These are phyloP conservation scores for Borealophlyctis nickersoniae DNA, from an alignment of 192 early-diverging fungal species.

Conservation along the genomic window DNA sequence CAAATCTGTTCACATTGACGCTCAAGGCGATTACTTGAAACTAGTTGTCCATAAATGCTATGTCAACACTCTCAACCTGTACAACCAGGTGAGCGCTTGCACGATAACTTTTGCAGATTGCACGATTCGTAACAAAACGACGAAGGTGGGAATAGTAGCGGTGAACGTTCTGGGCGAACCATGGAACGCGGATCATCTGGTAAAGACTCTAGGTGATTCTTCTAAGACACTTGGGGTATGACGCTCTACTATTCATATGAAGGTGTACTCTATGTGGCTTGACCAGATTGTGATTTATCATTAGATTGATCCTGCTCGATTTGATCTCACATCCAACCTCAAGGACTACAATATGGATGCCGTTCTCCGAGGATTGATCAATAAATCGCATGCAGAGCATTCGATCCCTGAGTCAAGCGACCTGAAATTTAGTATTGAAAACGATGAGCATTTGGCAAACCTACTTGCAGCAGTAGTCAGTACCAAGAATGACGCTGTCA, in stretches of 20 bases:
- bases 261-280: no score
- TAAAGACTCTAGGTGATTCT: constrained; percentile 13
- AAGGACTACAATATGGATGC: constrained; percentile 26
- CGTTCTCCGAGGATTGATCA: constrained; percentile 28
- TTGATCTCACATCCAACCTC: no score
- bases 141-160: constrained; percentile 60
- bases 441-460: constrained; percentile 36
- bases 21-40: constrained; percentile 64
- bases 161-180: constrained; percentile 61
- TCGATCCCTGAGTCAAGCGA: constrained; percentile 19
- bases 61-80: constrained; percentile 68
- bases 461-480: constrained; percentile 38
- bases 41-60: constrained; percentile 67
- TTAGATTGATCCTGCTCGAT: no score
- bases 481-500: constrained; percentile 58
- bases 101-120: neutral
- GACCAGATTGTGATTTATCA: no score
- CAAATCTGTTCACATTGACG: constrained; percentile 72
- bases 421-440: constrained; percentile 20
- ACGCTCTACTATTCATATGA: no score
- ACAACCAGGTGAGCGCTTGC: constrained; percentile 61
- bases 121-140: neutral
- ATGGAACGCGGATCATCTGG: constrained; percentile 8
- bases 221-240: no score
- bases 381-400: constrained; percentile 12